Evolutionary conservation across 2,329 filamentous ascomycete genomes (phyloP).

Genomic region (Penicillium expansum): DNA sequence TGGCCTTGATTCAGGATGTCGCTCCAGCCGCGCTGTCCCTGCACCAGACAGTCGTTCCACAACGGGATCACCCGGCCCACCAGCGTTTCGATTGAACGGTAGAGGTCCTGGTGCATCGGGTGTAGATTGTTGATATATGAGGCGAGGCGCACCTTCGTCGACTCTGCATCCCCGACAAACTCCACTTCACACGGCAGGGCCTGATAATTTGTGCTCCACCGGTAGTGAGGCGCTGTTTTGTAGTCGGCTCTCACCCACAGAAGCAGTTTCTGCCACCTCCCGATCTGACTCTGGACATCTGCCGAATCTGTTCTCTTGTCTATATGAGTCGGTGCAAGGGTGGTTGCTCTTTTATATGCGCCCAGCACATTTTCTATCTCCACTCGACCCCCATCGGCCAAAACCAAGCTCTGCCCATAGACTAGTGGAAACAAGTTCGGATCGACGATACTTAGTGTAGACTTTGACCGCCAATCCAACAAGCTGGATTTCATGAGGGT

Average conservation of each 20-base stretch:
- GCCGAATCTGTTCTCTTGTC: no score
- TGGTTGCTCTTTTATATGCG: no score
- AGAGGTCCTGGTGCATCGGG: neutral
- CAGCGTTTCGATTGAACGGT: neutral
- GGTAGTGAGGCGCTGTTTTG: neutral
- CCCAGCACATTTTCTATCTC: no score
- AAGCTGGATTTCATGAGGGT: no score
- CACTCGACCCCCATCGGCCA: neutral
- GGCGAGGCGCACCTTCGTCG: neutral
- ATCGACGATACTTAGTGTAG: neutral
- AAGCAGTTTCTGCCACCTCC: no score
- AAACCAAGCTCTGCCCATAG: neutral
- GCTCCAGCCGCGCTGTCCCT: neutral
- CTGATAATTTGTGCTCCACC: neutral
- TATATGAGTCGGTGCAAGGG: no score
- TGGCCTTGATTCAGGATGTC: no score
- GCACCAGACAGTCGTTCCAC: neutral
- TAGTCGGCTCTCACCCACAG: no score
- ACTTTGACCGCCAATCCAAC: no score
- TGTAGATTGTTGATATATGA: neutral
- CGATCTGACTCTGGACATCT: neutral
- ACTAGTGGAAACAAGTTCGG: neutral
- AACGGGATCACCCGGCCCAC: neutral
- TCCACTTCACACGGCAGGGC: neutral
- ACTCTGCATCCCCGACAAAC: neutral